Percentiles rank a stretch among this genome's conserved stretches.
Conservation (phyloP, 768 basidiomycete species). For the Coprinellus micaceus region DNA sequence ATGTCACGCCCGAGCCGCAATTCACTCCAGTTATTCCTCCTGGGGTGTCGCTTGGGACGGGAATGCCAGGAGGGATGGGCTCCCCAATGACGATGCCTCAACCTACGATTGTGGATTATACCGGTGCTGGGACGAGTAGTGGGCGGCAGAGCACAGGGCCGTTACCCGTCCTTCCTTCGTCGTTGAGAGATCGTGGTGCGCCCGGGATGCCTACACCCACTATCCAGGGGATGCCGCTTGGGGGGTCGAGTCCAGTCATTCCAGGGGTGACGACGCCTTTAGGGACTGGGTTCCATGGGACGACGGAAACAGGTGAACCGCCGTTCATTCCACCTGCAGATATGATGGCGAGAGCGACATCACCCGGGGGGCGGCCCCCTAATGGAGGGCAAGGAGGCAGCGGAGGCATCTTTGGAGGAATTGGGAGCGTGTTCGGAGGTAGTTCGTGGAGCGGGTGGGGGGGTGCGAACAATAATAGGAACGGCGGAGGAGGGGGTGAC, state of each 20-base stretch:
- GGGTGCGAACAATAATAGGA: background rate
- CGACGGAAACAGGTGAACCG: background rate
- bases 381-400: background rate
- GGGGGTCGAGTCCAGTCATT: background rate
- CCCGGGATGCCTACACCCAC: background rate
- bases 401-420: background rate
- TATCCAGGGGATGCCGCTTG: background rate
- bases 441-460: background rate
- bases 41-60: background rate
- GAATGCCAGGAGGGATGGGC: background rate
- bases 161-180: background rate
- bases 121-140: background rate
- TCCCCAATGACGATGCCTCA: constrained; percentile 8
- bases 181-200: background rate
- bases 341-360: background rate
- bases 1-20: constrained; percentile 1
- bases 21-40: constrained; percentile 2
- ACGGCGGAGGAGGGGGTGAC: background rate
- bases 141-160: background rate
- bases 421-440: background rate
- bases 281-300: background rate
- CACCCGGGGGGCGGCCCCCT: background rate
- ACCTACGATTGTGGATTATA: constrained; percentile 5
- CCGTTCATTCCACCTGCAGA: constrained; percentile 1
- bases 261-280: background rate